Percentiles rank a stretch among this genome's conserved stretches.
These are phyloP conservation scores for Nakaseomyces bracarensis DNA, from an alignment of 1,139 yeast species.

Conservation along the genomic window DNA sequence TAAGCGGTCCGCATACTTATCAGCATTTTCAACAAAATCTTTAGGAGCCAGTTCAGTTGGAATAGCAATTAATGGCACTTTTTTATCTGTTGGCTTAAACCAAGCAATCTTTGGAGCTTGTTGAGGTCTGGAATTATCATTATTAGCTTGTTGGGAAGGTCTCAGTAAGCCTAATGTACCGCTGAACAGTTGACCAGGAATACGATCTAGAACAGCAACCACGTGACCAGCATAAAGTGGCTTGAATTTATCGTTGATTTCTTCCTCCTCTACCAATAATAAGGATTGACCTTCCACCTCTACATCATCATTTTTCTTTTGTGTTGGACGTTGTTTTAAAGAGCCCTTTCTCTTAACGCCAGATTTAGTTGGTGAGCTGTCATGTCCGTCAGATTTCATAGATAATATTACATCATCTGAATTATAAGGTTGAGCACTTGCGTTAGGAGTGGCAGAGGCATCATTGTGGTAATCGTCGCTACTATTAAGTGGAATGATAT, in stretches of 20 bases:
- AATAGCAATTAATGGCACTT: conserved; percentile 94
- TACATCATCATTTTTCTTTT: conserved; percentile 95
- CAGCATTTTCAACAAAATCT: conserved; percentile 91
- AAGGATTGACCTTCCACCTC: conserved; percentile 97
- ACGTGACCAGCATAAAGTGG: conserved; percentile 98
- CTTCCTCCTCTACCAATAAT: conserved; percentile 88
- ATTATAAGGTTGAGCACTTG: conserved; percentile 22
- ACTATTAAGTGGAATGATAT: conserved; percentile 34
- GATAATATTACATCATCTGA: conserved; percentile 28
- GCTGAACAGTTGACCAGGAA: conserved; percentile 90
- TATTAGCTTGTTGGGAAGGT: conserved; percentile 86
- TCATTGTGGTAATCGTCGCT: conserved; percentile 63
- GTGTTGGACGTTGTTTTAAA: conserved; percentile 92
- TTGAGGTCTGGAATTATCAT: conserved; percentile 35
- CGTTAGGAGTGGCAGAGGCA: conserved; percentile 40
- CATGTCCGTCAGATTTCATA: conserved; percentile 22
- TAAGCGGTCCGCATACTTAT: conserved; percentile 66
- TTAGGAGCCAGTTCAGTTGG: conserved; percentile 98
- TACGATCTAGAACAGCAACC: conserved; percentile 94
- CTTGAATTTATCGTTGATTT: conserved; percentile 82
- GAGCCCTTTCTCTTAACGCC: conserved; percentile 78
- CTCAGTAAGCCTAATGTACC: conserved; percentile 90
- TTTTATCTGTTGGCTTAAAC: conserved; percentile 97
- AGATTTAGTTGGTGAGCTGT: conserved; percentile 19
- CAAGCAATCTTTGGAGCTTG: conserved; percentile 89